These are phyloP conservation scores for Bryoerythrophyllum caledonicum DNA, from an alignment of 225 moss, liverwort and hornwort genomes.

Conservation along the genomic window DNA sequence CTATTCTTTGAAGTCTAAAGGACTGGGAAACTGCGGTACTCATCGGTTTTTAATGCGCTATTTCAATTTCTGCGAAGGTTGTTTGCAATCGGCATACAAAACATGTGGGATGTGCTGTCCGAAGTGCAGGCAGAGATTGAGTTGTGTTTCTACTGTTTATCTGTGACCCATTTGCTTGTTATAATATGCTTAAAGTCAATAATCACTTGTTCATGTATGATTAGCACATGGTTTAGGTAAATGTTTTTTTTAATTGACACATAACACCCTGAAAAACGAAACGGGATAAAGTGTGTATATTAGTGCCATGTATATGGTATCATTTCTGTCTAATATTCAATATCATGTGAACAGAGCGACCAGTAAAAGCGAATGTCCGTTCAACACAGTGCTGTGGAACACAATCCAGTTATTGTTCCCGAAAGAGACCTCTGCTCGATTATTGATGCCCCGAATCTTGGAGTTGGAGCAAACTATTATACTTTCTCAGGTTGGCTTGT, in stretches of 20 bases:
- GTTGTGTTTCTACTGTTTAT: conserved; percentile 33
- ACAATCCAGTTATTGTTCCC: conserved; percentile 75
- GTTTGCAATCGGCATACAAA: conserved; percentile 71
- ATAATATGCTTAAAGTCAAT: neutral
- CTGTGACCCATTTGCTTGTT: neutral
- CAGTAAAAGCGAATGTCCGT: conserved; percentile 37
- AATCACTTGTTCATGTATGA: neutral
- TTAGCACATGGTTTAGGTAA: neutral
- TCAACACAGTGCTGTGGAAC: conserved; percentile 73
- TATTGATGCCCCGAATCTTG: no score
- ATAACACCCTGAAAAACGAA: neutral
- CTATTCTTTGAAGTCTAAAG: neutral
- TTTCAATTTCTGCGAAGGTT: conserved; percentile 80
- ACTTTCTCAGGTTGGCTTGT: no score
- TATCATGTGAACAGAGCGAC: conserved; percentile 38
- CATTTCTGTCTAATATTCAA: neutral
- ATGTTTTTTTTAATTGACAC: neutral
- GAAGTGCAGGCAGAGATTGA: conserved; percentile 74
- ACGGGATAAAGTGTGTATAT: neutral
- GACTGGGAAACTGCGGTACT: neutral
- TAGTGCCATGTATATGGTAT: neutral
- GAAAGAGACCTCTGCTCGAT: conserved; percentile 45
- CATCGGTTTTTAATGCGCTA: conserved; percentile 12
- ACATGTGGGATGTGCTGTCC: conserved; percentile 88
- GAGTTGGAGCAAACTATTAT: no score